Evolutionary conservation across 805 yeast genomes (phyloP), one percentile per base, ranked within the genome.

Genomic region (Lipomyces sp.): DNA sequence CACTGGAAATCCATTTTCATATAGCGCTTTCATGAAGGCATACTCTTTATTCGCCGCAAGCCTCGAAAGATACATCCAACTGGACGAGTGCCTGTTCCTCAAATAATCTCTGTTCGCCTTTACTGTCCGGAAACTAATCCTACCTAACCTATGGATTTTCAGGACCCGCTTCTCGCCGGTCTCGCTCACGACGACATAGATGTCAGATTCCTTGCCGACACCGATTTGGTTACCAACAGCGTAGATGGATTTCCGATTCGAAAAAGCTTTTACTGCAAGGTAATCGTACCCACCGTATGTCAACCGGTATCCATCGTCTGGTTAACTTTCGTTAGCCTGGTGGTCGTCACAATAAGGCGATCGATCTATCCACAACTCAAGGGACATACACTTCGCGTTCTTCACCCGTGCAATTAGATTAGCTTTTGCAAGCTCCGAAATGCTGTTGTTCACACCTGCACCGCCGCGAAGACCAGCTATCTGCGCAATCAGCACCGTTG

Each of bases 131-230:
- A 93, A 93, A 4, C 97, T 89, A 1, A 91, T 86, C 65, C 98
- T 80, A 31, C 99, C 99, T 52, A 93, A 74, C 59, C 98, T 78
- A 69, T 90, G 97, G 34, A 93, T 84, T 68, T 93, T 93, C 65
- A 93, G 70, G 16, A 90, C 96, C 61, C 79, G 78, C 46, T 80
- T 78, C n/a, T 65, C 61, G 0, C 91, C 93, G 19, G 76, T 64
- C 11, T 75, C 71, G 62, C 84, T 90, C 50, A 83, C 81, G 1
- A 86, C 90, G 11, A 90, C 77, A 67, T 84, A 88, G 63, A 93
- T 90, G 71, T 93, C 98, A 2, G 97, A 89, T 69, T 93, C 98
- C 65, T 93, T 93, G 62, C 98, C 98, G 45, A 93, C 96, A 53
- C 98, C 98, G 60, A 91, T 89, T 8, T 84, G 86, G 40, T 83